Percentiles rank a stretch among this genome's conserved stretches.
Evolutionary conservation across 129 eudicot species (phyloP).

Genomic region (Arctium lappa): DNA sequence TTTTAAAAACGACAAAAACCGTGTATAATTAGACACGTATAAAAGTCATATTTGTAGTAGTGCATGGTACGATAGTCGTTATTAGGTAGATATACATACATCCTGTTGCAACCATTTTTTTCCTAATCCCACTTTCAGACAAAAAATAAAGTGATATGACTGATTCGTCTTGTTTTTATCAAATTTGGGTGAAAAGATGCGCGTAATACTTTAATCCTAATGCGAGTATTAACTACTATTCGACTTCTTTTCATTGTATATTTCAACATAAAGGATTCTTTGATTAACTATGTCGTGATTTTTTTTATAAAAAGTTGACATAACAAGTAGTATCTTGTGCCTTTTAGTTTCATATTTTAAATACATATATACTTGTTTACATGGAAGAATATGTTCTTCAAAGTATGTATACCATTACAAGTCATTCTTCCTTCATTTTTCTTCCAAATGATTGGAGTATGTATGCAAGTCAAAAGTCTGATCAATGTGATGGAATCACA

Average conservation of each 20-base stretch:
- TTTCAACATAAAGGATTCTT: conserved; percentile 16
- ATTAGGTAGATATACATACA: background rate
- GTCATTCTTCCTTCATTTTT: background rate
- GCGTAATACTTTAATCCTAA: background rate
- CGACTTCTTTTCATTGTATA: background rate
- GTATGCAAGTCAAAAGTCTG: conserved; percentile 4
- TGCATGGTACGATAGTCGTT: background rate
- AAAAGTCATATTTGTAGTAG: too few relatives aligned
- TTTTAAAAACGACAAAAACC: too few relatives aligned
- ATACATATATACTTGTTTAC: conserved; percentile 13
- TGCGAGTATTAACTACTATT: conserved; percentile 17
- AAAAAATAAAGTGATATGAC: conserved; percentile 1
- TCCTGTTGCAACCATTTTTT: background rate
- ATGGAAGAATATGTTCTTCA: conserved; percentile 9
- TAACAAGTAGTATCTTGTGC: conserved; percentile 25
- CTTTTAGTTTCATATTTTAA: conserved; percentile 7
- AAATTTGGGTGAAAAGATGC: background rate
- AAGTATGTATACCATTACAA: background rate
- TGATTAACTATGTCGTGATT: conserved; percentile 4
- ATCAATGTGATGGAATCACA: background rate
- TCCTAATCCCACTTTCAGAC: background rate
- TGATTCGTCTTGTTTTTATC: background rate
- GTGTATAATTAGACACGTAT: too few relatives aligned
- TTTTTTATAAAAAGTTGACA: conserved; percentile 8
- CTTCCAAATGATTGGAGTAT: background rate